Percentiles rank a stretch among this genome's conserved stretches.
phyloP scores from a whole-genome alignment of 2,329 filamentous ascomycete species.

The Aspergillus luchuensis region DNA sequence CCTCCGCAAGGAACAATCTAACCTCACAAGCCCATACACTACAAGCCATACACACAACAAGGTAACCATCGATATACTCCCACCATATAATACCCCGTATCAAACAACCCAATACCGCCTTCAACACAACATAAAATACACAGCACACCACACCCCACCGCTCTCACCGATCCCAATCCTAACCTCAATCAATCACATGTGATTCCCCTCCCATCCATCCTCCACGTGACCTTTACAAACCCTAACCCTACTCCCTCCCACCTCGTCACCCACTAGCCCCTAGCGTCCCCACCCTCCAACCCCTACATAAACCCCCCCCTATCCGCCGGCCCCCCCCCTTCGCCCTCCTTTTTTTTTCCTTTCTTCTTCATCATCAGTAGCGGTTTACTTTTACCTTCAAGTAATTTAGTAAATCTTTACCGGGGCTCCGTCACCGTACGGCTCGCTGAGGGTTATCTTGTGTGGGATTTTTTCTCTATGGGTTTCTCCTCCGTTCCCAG shows the following conservation, averaged over 20 bases:
- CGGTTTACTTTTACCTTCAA: slow-evolving; percentile 48
- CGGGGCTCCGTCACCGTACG: slow-evolving; percentile 50
- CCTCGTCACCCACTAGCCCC: slow-evolving; percentile 19
- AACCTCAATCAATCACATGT: slow-evolving; percentile 14
- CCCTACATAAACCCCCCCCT: slow-evolving; percentile 33
- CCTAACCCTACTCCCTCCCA: slow-evolving; percentile 23
- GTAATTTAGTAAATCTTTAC: slow-evolving; percentile 46
- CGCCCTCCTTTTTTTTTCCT: slow-evolving; percentile 35
- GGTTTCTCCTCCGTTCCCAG: slow-evolving; percentile 54
- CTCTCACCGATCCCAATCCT: not conserved
- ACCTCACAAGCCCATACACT: no score
- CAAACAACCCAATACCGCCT: no score
- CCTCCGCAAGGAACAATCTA: no score
- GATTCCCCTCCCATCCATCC: no score
- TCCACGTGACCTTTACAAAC: slow-evolving; percentile 6
- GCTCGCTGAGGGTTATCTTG: slow-evolving; percentile 54
- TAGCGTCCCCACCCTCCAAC: slow-evolving; percentile 22
- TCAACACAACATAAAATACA: not conserved
- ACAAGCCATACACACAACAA: no score
- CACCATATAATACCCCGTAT: no score
- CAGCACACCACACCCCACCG: not conserved
- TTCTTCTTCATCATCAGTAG: slow-evolving; percentile 53
- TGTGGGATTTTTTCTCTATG: slow-evolving; percentile 43
- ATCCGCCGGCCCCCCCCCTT: slow-evolving; percentile 13
- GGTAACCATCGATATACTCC: no score